A percentile compares a stretch with the other conserved stretches of the same genome.
These are phyloP conservation scores for Clitocybe nebularis DNA, from an alignment of 1,284 basidiomycete species.

Conservation along the genomic window DNA sequence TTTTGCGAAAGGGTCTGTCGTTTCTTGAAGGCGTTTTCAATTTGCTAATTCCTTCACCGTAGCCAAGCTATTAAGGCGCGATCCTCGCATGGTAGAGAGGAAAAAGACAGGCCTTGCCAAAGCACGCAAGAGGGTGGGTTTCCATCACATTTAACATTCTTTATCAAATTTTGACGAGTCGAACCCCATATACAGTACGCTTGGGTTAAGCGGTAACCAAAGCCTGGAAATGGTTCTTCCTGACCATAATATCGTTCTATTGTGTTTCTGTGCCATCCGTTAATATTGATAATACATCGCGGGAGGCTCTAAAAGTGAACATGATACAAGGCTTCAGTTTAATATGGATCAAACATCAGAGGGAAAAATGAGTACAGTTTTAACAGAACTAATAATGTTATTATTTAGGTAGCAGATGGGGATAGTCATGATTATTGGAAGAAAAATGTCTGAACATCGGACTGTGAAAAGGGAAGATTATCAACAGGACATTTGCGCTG, in stretches of 20 bases:
- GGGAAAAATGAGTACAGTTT: too few relatives aligned
- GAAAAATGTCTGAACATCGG: constrained; percentile 84
- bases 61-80: constrained; percentile 88
- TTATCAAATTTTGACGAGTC: too few relatives aligned
- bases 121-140: constrained; percentile 85
- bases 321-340: too few relatives aligned
- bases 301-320: too few relatives aligned
- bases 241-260: too few relatives aligned
- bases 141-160: constrained; percentile 9
- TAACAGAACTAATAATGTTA: constrained; percentile 2
- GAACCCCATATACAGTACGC: constrained; percentile 62
- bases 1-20: constrained; percentile 70
- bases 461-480: constrained; percentile 79
- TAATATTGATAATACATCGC: too few relatives aligned
- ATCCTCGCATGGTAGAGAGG: constrained; percentile 96
- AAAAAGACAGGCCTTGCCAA: constrained; percentile 94
- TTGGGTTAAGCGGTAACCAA: constrained; percentile 89
- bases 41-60: constrained; percentile 12
- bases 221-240: too few relatives aligned
- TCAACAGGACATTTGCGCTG: constrained; percentile 97
- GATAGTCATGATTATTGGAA: constrained; percentile 55
- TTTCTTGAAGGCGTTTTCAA: constrained; percentile 2
- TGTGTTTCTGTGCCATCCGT: too few relatives aligned
- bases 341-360: too few relatives aligned
- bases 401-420: too few relatives aligned